phyloP scores from a whole-genome alignment of 164 flowering plant species.

The Kingdonia uniflora region DNA sequence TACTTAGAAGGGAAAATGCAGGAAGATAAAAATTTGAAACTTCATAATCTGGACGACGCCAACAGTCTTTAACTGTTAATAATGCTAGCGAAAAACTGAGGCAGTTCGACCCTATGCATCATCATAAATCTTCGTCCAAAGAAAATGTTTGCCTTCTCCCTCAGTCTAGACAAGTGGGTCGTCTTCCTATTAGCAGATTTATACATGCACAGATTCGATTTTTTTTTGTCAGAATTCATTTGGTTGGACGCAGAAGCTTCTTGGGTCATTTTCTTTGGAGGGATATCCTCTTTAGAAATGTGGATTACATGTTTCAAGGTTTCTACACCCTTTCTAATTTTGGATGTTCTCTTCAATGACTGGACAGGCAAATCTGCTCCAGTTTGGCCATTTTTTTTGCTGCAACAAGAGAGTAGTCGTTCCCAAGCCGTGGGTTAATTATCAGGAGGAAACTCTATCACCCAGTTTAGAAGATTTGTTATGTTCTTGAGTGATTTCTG shows the following conservation, averaged over 20 bases:
- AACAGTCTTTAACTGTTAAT: neutral
- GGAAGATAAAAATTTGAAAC: no score
- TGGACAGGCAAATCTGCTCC: slow-evolving; percentile 63
- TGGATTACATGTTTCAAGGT: slow-evolving; percentile 42
- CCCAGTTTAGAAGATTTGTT: slow-evolving; percentile 90
- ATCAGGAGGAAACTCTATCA: slow-evolving; percentile 70
- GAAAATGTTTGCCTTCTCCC: slow-evolving; percentile 34
- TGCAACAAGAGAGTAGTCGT: slow-evolving; percentile 37
- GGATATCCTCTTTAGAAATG: slow-evolving; percentile 23
- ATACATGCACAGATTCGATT: slow-evolving; percentile 6
- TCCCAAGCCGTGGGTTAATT: slow-evolving; percentile 61
- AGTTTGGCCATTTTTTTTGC: slow-evolving; percentile 57
- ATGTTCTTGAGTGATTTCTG: slow-evolving; percentile 45
- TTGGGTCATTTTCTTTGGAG: slow-evolving; percentile 7
- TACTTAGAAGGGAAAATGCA: no score
- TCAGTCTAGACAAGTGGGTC: slow-evolving; percentile 42
- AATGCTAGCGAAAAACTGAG: no score
- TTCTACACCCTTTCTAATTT: slow-evolving; percentile 60
- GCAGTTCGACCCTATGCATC: no score
- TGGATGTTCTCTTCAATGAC: slow-evolving; percentile 50
- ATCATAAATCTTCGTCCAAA: slow-evolving; percentile 38
- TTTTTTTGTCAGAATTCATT: slow-evolving; percentile 8
- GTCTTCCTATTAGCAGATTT: slow-evolving; percentile 7
- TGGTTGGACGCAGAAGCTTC: slow-evolving; percentile 9
- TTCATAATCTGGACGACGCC: no score